A percentile compares a stretch with the other conserved stretches of the same genome.
Evolutionary conservation across 2,329 filamentous ascomycete species (phyloP).

Genomic region (Ustulina deusta): DNA sequence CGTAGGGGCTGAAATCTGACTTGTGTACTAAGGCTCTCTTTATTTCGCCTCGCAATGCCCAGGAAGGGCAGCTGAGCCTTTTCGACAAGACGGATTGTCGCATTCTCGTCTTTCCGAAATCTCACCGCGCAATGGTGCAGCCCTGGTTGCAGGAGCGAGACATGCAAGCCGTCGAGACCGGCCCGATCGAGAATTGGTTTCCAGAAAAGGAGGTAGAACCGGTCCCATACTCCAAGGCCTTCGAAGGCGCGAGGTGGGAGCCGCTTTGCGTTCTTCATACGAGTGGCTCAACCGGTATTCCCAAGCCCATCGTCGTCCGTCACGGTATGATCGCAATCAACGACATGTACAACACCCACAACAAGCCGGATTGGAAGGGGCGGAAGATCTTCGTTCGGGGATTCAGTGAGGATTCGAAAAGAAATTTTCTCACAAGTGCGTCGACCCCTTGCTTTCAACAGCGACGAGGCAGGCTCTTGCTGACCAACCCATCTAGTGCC

Average conservation of each 20-base stretch:
- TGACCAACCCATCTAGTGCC: constrained; percentile 43
- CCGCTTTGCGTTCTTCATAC: constrained; percentile 59
- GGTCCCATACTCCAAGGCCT: constrained; percentile 57
- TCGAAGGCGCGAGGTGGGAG: constrained; percentile 57
- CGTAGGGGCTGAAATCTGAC: background rate
- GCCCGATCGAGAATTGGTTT: constrained; percentile 53
- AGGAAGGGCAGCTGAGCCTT: constrained; percentile 59
- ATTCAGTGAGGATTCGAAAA: constrained; percentile 32
- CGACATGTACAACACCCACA: constrained; percentile 51
- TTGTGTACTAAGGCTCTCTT: constrained; percentile 53
- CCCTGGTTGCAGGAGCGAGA: constrained; percentile 55
- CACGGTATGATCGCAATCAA: constrained; percentile 55
- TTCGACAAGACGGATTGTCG: constrained; percentile 59
- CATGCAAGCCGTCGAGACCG: constrained; percentile 55
- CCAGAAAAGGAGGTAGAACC: constrained; percentile 50
- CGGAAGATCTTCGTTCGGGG: constrained; percentile 37
- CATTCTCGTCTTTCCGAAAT: constrained; percentile 52
- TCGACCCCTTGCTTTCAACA: background rate
- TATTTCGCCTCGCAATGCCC: constrained; percentile 60
- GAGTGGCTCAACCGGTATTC: constrained; percentile 60
- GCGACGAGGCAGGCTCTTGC: background rate
- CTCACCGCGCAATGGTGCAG: constrained; percentile 50
- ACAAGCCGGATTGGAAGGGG: constrained; percentile 45
- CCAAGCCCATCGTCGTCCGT: constrained; percentile 58
- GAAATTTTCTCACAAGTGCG: constrained; percentile 48